These are phyloP conservation scores for Termitomyces sp. DNA, from an alignment of 768 basidiomycete genomes.

Conservation along the genomic window DNA sequence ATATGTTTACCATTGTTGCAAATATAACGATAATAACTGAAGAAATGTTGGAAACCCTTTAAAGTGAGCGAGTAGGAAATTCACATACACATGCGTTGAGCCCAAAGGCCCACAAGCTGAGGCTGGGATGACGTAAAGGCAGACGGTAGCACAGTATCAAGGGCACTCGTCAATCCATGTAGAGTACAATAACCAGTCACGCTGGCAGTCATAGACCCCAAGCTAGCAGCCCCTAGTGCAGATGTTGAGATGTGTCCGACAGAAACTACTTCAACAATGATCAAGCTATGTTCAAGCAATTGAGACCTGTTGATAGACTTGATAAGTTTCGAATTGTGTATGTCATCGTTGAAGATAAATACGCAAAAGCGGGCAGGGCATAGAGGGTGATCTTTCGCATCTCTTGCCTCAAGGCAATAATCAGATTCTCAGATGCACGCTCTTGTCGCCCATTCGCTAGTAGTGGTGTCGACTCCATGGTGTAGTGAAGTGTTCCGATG, in stretches of 20 bases:
- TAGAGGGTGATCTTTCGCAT: conserved; percentile 50
- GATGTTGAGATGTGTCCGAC: conserved; percentile 88
- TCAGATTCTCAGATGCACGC: conserved; percentile 16
- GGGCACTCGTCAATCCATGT: conserved; percentile 72
- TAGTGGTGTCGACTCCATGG: conserved; percentile 53
- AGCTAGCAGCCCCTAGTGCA: conserved; percentile 77
- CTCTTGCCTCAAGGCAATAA: conserved; percentile 47
- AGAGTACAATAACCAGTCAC: conserved; percentile 74
- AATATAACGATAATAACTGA: conserved; percentile 56
- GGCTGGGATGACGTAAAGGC: conserved; percentile 91
- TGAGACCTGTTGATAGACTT: conserved; percentile 45
- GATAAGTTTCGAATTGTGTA: neutral
- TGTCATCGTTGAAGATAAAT: conserved; percentile 16
- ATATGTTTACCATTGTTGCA: conserved; percentile 42
- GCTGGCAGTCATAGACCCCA: conserved; percentile 67
- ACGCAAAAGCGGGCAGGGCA: conserved; percentile 68
- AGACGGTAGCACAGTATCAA: conserved; percentile 90
- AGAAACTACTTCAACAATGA: conserved; percentile 79
- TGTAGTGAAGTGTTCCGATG: neutral
- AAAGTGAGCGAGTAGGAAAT: neutral
- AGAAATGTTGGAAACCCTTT: neutral
- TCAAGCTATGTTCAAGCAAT: conserved; percentile 78
- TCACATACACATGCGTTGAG: conserved; percentile 74
- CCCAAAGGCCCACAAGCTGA: conserved; percentile 83
- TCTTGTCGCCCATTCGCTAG: conserved; percentile 32